phyloP scores from a whole-genome alignment of 208 protist genomes.

The Crithidia thermophila region DNA sequence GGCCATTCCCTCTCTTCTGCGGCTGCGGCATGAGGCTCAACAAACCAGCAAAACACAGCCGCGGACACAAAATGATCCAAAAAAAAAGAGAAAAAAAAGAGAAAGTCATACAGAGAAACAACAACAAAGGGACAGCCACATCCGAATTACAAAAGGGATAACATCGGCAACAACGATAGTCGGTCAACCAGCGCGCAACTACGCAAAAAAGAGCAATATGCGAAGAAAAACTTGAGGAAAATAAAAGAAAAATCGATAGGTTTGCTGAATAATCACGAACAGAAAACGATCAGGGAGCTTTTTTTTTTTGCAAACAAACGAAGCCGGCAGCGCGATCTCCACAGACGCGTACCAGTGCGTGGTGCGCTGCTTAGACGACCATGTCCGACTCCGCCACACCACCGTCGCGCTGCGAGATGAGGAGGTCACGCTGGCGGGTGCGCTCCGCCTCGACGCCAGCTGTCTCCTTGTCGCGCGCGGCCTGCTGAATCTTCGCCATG shows the following conservation, averaged over 20 bases:
- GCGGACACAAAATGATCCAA: not conserved
- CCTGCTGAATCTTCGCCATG: constrained; percentile 48
- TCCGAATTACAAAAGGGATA: too few relatives aligned
- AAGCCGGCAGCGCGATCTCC: not conserved
- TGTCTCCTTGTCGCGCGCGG: constrained; percentile 40
- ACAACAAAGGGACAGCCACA: too few relatives aligned
- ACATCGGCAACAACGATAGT: too few relatives aligned
- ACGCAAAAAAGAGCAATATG: too few relatives aligned
- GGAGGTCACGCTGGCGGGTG: constrained; percentile 23
- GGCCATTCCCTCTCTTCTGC: too few relatives aligned
- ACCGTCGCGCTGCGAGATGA: constrained; percentile 37
- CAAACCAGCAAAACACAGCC: not conserved
- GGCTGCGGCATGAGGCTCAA: too few relatives aligned
- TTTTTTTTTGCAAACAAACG: not conserved
- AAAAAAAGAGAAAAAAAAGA: constrained; percentile 18
- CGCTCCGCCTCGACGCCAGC: constrained; percentile 37
- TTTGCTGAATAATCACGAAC: too few relatives aligned
- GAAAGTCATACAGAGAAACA: too few relatives aligned
- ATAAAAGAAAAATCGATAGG: constrained; percentile 14
- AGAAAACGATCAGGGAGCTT: not conserved
- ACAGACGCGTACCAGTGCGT: not conserved
- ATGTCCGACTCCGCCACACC: constrained; percentile 71
- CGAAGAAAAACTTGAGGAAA: not conserved
- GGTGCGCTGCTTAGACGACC: constrained; percentile 49
- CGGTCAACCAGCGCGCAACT: too few relatives aligned